Evolutionary conservation across 306 rosid species (phyloP).

Genomic region (Sindora glabra): DNA sequence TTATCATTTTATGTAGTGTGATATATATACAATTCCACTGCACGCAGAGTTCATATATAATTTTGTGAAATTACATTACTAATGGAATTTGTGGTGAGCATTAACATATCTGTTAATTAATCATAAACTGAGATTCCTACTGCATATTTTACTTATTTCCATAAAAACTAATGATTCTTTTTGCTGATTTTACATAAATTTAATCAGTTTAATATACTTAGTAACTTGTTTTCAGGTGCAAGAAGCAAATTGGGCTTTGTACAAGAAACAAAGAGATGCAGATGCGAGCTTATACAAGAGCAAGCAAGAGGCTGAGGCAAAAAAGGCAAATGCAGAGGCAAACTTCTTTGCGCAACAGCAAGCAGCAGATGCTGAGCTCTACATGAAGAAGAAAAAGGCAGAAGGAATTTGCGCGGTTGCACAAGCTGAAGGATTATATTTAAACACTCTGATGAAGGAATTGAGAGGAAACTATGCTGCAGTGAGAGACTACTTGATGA

Average conservation of each 20-base stretch:
- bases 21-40: too few species aligned
- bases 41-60: too few species aligned
- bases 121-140: too few species aligned
- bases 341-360: background rate
- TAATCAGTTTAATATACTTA: background rate
- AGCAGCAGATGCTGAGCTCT: background rate
- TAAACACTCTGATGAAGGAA: background rate
- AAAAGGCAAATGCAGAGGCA: background rate
- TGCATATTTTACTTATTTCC: too few species aligned
- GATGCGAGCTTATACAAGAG: background rate
- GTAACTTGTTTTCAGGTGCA: background rate
- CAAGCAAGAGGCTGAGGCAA: background rate
- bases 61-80: too few species aligned
- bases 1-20: too few species aligned
- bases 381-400: background rate
- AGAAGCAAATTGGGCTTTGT: background rate
- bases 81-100: too few species aligned
- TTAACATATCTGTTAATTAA: too few species aligned
- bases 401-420: background rate
- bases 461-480: background rate
- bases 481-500: background rate
- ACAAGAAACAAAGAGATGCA: background rate
- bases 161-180: too few species aligned
- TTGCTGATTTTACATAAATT: too few species aligned
- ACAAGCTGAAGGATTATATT: background rate